Percentiles rank a stretch among this genome's conserved stretches.
Conservation (phyloP, 306 rosid species). For the Dalbergia cochinchinensis region DNA sequence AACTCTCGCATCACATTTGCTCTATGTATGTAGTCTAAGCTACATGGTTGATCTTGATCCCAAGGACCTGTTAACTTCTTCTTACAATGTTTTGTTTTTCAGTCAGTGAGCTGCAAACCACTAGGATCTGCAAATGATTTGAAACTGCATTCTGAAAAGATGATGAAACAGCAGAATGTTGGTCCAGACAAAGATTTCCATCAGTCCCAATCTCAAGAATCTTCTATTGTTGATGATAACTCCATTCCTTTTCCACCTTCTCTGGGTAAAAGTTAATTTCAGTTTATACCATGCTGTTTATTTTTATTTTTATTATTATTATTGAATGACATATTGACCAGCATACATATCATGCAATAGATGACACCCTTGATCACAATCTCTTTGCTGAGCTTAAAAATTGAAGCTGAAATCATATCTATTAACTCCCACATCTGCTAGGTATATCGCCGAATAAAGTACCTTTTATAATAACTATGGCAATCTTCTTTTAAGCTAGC, state of each 20-base stretch:
- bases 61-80: slow-evolving; percentile 8
- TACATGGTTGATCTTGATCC: slow-evolving; percentile 24
- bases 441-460: too few relatives aligned
- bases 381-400: slow-evolving; percentile 10
- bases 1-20: neutral
- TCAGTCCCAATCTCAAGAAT: slow-evolving; percentile 51
- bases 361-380: slow-evolving; percentile 18
- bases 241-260: slow-evolving; percentile 81
- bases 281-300: slow-evolving; percentile 30
- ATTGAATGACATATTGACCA: slow-evolving; percentile 2
- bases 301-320: neutral
- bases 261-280: slow-evolving; percentile 65
- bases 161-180: slow-evolving; percentile 46
- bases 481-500: too few relatives aligned
- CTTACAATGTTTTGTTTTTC: slow-evolving; percentile 48
- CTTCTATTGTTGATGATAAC: slow-evolving; percentile 56
- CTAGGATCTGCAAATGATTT: slow-evolving; percentile 53
- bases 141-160: slow-evolving; percentile 42
- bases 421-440: too few relatives aligned
- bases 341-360: slow-evolving; percentile 21
- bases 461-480: too few relatives aligned
- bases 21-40: slow-evolving; percentile 19
- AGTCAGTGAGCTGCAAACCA: slow-evolving; percentile 61
- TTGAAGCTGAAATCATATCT: slow-evolving; percentile 10
- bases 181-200: slow-evolving; percentile 48